Conservation (phyloP, 2,329 filamentous ascomycete genomes). For the Cadophora luteo-olivacea region DNA sequence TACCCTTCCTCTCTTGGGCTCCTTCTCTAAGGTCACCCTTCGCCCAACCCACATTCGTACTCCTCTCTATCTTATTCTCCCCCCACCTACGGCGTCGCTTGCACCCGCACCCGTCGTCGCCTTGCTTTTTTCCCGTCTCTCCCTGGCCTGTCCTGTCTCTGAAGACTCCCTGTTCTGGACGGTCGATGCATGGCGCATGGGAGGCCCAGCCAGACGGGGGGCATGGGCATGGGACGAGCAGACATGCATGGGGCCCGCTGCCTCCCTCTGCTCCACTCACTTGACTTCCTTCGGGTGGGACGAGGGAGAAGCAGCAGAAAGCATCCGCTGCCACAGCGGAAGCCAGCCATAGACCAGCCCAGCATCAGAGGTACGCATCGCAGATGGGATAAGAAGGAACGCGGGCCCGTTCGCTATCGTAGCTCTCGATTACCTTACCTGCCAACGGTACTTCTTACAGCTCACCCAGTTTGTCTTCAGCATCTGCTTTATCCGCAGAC, state of each 20-base stretch:
- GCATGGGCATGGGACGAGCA: constrained; percentile 19
- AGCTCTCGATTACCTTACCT: constrained; percentile 29
- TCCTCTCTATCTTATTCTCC: not conserved
- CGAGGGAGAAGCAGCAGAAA: constrained; percentile 3
- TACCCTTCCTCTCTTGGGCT: constrained; percentile 10
- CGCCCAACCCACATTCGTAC: constrained; percentile 12
- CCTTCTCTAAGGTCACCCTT: constrained; percentile 9
- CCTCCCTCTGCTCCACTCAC: constrained; percentile 55
- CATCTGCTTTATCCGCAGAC: constrained; percentile 18
- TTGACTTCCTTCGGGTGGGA: constrained; percentile 31
- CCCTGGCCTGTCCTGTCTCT: constrained; percentile 9
- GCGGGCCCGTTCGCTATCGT: constrained; percentile 40
- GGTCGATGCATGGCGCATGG: constrained; percentile 29
- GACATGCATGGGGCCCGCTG: constrained; percentile 11
- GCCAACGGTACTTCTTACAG: constrained; percentile 33
- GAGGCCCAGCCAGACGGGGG: constrained; percentile 20
- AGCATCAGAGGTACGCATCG: not conserved
- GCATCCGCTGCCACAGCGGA: constrained; percentile 24
- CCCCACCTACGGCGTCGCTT: constrained; percentile 5
- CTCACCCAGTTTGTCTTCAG: constrained; percentile 20
- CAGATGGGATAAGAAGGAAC: constrained; percentile 38
- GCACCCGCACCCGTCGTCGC: constrained; percentile 30
- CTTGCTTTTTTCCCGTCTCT: constrained; percentile 36
- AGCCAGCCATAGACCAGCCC: not conserved
- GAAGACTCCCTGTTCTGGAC: constrained; percentile 24